Conservation (phyloP, 2,329 filamentous ascomycete species). For the Tolypocladium amazonense region DNA sequence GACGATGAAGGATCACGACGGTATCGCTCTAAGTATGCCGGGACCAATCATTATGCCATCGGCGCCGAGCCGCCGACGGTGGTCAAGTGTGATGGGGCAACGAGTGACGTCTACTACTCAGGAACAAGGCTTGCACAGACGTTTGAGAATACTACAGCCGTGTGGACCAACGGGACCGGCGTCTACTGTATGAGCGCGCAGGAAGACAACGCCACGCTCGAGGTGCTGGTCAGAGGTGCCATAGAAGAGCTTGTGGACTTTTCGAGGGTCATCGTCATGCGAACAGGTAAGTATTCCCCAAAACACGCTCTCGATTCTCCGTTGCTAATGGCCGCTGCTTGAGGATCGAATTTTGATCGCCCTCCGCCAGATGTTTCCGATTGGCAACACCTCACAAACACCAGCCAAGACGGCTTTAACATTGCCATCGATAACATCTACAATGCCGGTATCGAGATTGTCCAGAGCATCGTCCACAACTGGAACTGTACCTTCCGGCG, state of each 20-base stretch:
- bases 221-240: conserved; percentile 51
- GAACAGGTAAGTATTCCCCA: conserved; percentile 34
- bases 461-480: conserved; percentile 48
- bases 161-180: conserved; percentile 59
- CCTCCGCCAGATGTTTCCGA: conserved; percentile 47
- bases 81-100: conserved; percentile 55
- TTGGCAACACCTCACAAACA: conserved; percentile 47
- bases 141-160: conserved; percentile 52
- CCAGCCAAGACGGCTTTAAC: conserved; percentile 52
- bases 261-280: conserved; percentile 54
- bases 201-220: conserved; percentile 61
- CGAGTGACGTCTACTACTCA: conserved; percentile 62
- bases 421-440: conserved; percentile 58
- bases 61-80: conserved; percentile 41
- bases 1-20: conserved; percentile 36
- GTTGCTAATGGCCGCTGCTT: background rate
- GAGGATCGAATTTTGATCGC: conserved; percentile 60
- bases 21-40: conserved; percentile 45
- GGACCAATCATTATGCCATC: conserved; percentile 26
- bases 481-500: conserved; percentile 49
- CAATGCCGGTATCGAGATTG: conserved; percentile 52
- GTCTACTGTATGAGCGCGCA: conserved; percentile 62
- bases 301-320: background rate
- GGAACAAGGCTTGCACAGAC: conserved; percentile 48
- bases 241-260: conserved; percentile 52